Evolutionary conservation across 192 early-diverging fungal genomes (phyloP).

Genomic region (Oehlia diaphana): DNA sequence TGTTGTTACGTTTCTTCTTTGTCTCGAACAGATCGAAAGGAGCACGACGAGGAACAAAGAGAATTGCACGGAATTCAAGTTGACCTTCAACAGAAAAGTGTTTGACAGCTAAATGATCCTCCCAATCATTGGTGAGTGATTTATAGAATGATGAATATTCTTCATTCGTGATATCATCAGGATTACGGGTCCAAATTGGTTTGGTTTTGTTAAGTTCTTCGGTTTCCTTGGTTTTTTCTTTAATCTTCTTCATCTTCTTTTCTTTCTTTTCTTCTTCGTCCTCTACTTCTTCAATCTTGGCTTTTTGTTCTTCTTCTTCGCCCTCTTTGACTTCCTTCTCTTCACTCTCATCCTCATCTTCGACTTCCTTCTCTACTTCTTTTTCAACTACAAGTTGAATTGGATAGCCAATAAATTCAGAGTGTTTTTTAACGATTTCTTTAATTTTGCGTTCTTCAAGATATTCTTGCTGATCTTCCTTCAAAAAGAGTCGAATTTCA

Average conservation of each 20-base stretch:
- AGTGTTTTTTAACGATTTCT: constrained; percentile 99
- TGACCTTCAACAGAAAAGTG: constrained; percentile 99
- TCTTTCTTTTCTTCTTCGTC: constrained; percentile 32
- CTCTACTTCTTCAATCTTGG: constrained; percentile 32
- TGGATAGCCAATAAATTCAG: constrained; percentile 99
- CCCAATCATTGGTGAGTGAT: constrained; percentile 98
- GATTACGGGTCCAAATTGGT: constrained; percentile 99
- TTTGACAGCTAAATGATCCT: constrained; percentile 96
- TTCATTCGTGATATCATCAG: constrained; percentile 93
- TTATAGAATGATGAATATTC: constrained; percentile 99
- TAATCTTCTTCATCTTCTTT: constrained; percentile 27
- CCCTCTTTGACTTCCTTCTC: constrained; percentile 44
- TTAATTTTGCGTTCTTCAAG: constrained; percentile 99
- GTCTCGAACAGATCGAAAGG: constrained; percentile 98
- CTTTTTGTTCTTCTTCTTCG: background rate
- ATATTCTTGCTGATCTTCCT: constrained; percentile 98
- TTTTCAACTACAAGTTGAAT: constrained; percentile 96
- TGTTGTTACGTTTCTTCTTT: constrained; percentile 99
- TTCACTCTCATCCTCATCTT: constrained; percentile 78
- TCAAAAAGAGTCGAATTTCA: constrained; percentile 94
- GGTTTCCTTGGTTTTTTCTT: constrained; percentile 11
- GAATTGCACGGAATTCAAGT: constrained; percentile 98
- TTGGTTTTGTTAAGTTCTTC: constrained; percentile 98
- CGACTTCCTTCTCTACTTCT: constrained; percentile 98
- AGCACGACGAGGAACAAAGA: constrained; percentile 95